A percentile compares a stretch with the other conserved stretches of the same genome.
These are phyloP conservation scores for Cryptosporidium sp. DNA, from an alignment of 169 alveolate species.

Conservation along the genomic window DNA sequence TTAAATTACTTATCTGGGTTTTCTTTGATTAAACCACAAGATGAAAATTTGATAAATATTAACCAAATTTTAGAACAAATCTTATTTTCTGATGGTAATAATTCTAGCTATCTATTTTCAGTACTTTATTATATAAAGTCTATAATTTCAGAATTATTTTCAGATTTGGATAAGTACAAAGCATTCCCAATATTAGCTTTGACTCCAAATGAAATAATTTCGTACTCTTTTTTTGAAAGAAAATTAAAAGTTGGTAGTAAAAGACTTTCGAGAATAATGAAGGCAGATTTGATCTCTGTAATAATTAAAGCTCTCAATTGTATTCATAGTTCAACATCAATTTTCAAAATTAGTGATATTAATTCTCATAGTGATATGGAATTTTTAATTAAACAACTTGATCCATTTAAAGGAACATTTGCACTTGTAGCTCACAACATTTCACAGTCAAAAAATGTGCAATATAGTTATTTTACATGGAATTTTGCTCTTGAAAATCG, in stretches of 20 bases:
- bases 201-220: conserved; percentile 57
- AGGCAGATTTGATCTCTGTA: background rate
- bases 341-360: background rate
- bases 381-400: background rate
- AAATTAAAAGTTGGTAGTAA: background rate
- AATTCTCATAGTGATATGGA: background rate
- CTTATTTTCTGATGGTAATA: conserved; percentile 7
- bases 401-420: conserved; percentile 3
- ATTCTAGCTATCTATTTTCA: conserved; percentile 4
- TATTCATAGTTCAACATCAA: background rate
- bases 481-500: conserved; percentile 1
- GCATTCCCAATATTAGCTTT: conserved; percentile 33
- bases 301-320: conserved; percentile 20
- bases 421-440: conserved; percentile 5
- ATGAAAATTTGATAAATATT: background rate
- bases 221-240: conserved; percentile 33
- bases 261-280: conserved; percentile 30
- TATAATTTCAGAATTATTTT: conserved; percentile 5
- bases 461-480: conserved; percentile 29
- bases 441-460: conserved; percentile 19
- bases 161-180: background rate
- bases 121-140: conserved; percentile 39
- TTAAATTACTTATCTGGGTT: conserved; percentile 3
- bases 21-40: background rate
- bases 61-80: conserved; percentile 32